Conservation (phyloP, 2,329 filamentous ascomycete species). For the Cadophora luteo-olivacea region DNA sequence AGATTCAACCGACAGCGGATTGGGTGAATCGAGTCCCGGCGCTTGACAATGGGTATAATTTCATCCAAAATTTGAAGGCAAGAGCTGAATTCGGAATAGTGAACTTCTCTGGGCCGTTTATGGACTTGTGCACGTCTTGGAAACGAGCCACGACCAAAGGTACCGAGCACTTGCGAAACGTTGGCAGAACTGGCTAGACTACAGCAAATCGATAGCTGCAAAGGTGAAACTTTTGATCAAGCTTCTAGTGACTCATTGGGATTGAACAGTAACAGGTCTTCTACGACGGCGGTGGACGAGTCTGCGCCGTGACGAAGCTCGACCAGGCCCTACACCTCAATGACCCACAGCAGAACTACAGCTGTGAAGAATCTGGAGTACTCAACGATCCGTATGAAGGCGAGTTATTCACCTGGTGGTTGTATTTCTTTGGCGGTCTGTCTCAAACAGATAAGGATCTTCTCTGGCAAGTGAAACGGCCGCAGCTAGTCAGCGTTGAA, state of each 20-base stretch:
- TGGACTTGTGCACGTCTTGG: neutral
- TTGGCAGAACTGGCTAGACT: neutral
- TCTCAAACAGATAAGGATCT: neutral
- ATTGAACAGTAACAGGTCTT: neutral
- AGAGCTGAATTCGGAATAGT: neutral
- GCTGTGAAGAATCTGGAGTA: neutral
- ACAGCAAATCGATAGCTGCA: neutral
- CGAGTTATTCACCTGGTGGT: neutral
- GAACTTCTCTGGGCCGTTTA: neutral
- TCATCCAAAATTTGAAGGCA: neutral
- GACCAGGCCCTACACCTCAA: neutral
- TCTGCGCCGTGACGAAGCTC: neutral
- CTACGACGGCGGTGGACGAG: neutral
- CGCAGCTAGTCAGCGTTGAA: neutral
- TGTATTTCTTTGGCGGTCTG: neutral
- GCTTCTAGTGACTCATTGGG: too few relatives aligned
- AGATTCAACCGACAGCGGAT: neutral
- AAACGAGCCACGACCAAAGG: neutral
- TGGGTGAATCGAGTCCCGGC: neutral
- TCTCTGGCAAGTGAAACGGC: neutral
- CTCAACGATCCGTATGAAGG: neutral
- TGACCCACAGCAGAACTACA: neutral
- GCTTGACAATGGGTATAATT: neutral
- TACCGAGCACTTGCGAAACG: neutral
- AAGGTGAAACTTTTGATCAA: neutral